Evolutionary conservation across 495 filamentous ascomycete genomes (phyloP), one percentile per base, ranked within the genome.

Genomic region (Lindgomyces ingoldianus): DNA sequence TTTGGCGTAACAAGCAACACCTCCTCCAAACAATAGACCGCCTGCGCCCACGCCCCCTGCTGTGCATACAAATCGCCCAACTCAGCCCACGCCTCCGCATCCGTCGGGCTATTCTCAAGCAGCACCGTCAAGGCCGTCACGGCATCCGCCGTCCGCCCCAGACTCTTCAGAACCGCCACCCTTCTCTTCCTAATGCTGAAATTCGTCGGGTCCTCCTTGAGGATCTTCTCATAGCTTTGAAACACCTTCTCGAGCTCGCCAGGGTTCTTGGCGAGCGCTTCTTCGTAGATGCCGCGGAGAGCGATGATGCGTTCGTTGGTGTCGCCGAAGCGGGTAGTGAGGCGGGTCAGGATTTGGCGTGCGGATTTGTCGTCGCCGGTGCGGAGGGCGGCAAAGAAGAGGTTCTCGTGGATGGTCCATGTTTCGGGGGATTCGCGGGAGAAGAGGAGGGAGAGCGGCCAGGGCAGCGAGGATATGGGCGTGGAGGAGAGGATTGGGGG

Each of bases 61-160:
- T 80, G 77, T 47, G 91, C 78, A 74, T 98, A 98, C 30, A 97
- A 75, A 67, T 93, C 89, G 30, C 90, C 82, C 67, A 98, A 81
- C 78, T 98, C 94, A 54, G 91, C 86, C 94, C 94, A 98, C 18
- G 91, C 87, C 74, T 98, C 94, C 11, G 88, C 87, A 78, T 98
- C 95, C 8, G 90, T 96, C 4, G 94, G 93, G 10, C 89, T 88
- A 60, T 87, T 84, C 62, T 92, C 87, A 44, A 98, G 81, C 27
- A 97, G 79, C 60, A 87, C 80, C 62, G 86, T 84, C 44, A 97
- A 77, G 41, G 85, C 84, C 53, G 85, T 79, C 48, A 91, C 89
- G 12, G 94, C 91, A 60, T 96, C 91, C 10, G 82, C 71, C 2
- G 81, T 75, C 59, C 84, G 83, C 21, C 83, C 83, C 65, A 96